These are phyloP conservation scores for Grifola frondosa DNA, from an alignment of 1,284 basidiomycete genomes.

Conservation along the genomic window DNA sequence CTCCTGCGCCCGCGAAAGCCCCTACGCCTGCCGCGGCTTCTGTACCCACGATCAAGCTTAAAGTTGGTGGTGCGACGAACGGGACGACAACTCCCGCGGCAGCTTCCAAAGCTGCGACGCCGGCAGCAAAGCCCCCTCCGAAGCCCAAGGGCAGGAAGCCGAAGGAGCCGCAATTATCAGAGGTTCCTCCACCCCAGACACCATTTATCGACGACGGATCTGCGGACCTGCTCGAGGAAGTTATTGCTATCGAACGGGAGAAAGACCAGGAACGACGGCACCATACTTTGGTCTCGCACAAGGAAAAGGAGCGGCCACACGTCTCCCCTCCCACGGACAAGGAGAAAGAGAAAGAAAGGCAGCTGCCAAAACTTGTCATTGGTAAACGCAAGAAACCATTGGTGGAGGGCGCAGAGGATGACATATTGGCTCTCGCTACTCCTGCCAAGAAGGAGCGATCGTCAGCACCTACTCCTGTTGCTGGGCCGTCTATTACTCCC, in stretches of 20 bases:
- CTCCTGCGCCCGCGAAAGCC: slow-evolving; percentile 23
- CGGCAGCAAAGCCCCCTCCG: slow-evolving; percentile 26
- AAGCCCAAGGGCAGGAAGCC: slow-evolving; percentile 48
- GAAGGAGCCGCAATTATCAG: slow-evolving; percentile 39
- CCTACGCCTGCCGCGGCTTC: slow-evolving; percentile 27
- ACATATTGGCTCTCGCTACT: slow-evolving; percentile 57
- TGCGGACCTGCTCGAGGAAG: slow-evolving; percentile 75
- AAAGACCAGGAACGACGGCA: slow-evolving; percentile 45
- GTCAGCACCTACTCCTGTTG: slow-evolving; percentile 23
- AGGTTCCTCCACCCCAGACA: slow-evolving; percentile 52
- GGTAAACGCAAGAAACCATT: slow-evolving; percentile 59
- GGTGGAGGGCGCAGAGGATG: slow-evolving; percentile 40
- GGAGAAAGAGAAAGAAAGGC: slow-evolving; percentile 33
- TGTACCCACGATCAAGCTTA: slow-evolving; percentile 61
- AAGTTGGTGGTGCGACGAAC: slow-evolving; percentile 37
- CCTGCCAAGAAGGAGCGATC: slow-evolving; percentile 64
- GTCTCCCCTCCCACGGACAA: slow-evolving; percentile 12
- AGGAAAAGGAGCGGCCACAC: slow-evolving; percentile 20
- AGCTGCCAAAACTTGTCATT: slow-evolving; percentile 30
- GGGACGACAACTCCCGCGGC: too few species aligned
- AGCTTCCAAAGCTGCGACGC: slow-evolving; percentile 9
- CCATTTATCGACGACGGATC: slow-evolving; percentile 72
- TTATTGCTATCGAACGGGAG: slow-evolving; percentile 75
- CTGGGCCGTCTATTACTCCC: slow-evolving; percentile 22
- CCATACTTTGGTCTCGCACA: slow-evolving; percentile 12